A percentile compares a stretch with the other conserved stretches of the same genome.
Evolutionary conservation across 345 rosid species (phyloP).

Genomic region (Citrus mangshanensis): DNA sequence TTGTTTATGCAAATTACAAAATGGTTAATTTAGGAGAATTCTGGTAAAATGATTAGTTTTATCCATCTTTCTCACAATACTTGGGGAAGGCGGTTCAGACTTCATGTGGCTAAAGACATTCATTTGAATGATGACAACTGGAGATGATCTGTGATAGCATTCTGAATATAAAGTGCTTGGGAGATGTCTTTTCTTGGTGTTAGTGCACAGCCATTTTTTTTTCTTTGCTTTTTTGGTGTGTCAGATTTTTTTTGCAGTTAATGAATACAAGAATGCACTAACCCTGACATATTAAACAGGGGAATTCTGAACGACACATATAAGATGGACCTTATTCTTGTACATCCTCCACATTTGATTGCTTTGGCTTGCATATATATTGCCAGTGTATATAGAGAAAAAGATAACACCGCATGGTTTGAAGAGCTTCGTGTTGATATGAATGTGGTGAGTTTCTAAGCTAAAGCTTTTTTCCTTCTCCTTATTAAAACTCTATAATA

Average conservation of each 20-base stretch:
- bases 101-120: neutral
- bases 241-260: neutral
- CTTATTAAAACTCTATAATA: neutral
- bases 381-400: constrained; percentile 71
- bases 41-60: neutral
- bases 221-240: neutral
- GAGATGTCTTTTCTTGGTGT: neutral
- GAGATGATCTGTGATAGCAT: neutral
- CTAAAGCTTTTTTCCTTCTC: constrained; percentile 1
- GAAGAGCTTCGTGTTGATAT: constrained; percentile 97
- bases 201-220: neutral
- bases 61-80: neutral
- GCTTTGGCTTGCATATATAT: constrained; percentile 92
- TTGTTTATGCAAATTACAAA: neutral
- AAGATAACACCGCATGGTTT: constrained; percentile 86
- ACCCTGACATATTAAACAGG: constrained; percentile 43
- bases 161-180: neutral
- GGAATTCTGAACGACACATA: constrained; percentile 95
- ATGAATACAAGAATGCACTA: neutral
- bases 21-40: neutral
- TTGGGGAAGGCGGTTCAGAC: neutral
- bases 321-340: constrained; percentile 91
- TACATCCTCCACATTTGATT: constrained; percentile 82
- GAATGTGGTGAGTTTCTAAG: constrained; percentile 67
- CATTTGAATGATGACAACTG: neutral